Evolutionary conservation across 2,329 filamentous ascomycete species (phyloP), one percentile per base, ranked within the genome.

Genomic region (Xylariaceae sp.): DNA sequence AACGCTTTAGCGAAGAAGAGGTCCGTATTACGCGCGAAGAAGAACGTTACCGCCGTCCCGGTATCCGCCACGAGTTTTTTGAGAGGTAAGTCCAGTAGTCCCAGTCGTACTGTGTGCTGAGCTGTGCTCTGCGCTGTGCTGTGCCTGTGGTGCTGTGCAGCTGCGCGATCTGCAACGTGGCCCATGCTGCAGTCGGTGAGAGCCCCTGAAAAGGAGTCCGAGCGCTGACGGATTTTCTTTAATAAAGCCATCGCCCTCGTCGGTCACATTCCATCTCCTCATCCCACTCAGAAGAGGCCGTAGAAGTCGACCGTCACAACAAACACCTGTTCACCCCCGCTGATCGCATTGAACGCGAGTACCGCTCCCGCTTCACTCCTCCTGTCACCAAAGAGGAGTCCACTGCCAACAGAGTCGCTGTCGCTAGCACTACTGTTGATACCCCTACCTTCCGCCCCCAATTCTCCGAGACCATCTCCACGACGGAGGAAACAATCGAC

Each of bases 1-100:
- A 85, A 70, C 84, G 80, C 76, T 82, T 82, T 79, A 84, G 82
- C 80, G 87, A 91, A 81, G 89, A 95, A 85, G 89, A 96, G 82
- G 85, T 95, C 80, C 83, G 78, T 73, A 88, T 89, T 77, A 86
- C 90, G 79, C 85, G 83, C 80, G 86, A 90, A 80, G 86, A 90
- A 80, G 86, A 92, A 77, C 84, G 80, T 77, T 80, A 86, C 80
- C 86, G 82, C 81, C 87, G 86, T 84, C 84, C 88, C 81, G 83
- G 82, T 76, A 80, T 80, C 78, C 80, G 80, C 72, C 77, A 80
- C 67, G 78, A 83, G 73, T 75, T 76, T 73, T 76, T 78, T 73
- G 78, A 85, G 74, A 80, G 77, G 82, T 85, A 1, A 64, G 62
- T 50, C 6, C 2, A 15, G 4, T 11, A 9, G 13, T 35, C 45